Evolutionary conservation across 305 asterid genomes (phyloP), one percentile per base, ranked within the genome.

Genomic region (Withania somnifera): DNA sequence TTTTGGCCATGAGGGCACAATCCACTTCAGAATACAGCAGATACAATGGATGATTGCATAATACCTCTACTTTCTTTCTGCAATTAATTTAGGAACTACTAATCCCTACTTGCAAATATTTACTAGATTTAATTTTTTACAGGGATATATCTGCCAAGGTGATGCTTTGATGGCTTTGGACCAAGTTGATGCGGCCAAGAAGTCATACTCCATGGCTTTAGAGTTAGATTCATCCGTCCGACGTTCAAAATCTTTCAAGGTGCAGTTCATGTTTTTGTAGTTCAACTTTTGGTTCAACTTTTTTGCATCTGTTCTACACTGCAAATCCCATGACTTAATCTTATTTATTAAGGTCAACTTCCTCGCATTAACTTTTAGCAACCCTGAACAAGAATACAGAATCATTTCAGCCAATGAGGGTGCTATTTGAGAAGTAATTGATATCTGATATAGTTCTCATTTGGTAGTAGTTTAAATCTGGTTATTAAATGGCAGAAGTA

Each of bases 231-330:
- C 97, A 28, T 89, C 96, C 58, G 86, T 94, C 83, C 92, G 92
- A 15, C 95, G 93, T 67, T 91, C 96, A 80, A 95, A 91, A 85
- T 82, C 97, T 58, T 95, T 91, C 91, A 95, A 92, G 97, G 99
- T 95, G 84, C 81, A n/a, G 5, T 63, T 71, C 80, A 40, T 19
- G 53, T 76, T 11, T 57, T 38, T 45, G 45, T 14, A 34, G 26
- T 78, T 82, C 32, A 64, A 61, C 10, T 64, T n/a, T 53, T 6
- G 38, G 40, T 54, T 36, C n/a, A 4, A 34, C 36, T 67, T 64
- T 28, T 36, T 57, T 60, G 17, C 80, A 36, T 64, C 24, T 36
- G 11, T 34, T 52, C 45, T 34, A 8, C 36, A 36, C 4, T 15
- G 7, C 77, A 4, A 61, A 61, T 7, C 22, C 7, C 14, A 56